Evolutionary conservation across 2,329 filamentous ascomycete genomes (phyloP), one percentile per base, ranked within the genome.

Genomic region (Coniochaeta hoffmannii): DNA sequence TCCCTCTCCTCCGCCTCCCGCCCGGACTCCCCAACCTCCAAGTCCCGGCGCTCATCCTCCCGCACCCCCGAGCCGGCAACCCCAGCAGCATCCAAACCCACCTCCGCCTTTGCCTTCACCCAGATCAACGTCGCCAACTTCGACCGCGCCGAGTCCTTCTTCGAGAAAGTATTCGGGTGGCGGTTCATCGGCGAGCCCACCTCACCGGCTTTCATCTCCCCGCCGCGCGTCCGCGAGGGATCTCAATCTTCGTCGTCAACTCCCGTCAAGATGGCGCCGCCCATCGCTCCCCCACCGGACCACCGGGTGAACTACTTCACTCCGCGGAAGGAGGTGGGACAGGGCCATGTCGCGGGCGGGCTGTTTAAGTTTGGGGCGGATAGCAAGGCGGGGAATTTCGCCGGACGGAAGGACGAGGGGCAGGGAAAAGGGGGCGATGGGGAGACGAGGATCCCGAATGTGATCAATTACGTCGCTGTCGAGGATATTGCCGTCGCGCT

Each of bases 81-180:
- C 12, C 46, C 26, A 7, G 9, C 46, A 24, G 6, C 19, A 17
- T 14, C 46, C 19, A 51, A 32, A 32, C 49, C 49, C 5, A 12
- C 30, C 7, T 19, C 49, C 28, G n/a, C n/a, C 49, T 51, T 51
- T 19, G 49, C 49, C 49, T 51, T 51, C 49, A 51, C 49, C 8
- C 49, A 51, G 31, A 51, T 51, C n/a, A 51, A 34, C 49, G 49
- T 51, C 49, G 26, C 28, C 11, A 31, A 11, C 28, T 51, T 51
- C 49, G 49, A 51, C 49, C 49, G 49, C 49, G 49, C 49, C 49
- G 49, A 51, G 31, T 15, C 49, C 49, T 51, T 51, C 49, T 51
- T 31, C 31, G 19, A 17, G 7, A 31, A 51, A 15, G 28, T 51
- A 1, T 51, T 51, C 28, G 28, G 28, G 7, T 51, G 49, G 49